Base-by-base conservation (phyloP, 345 rosid genomes). In the Salix arbutifolia region DNA sequence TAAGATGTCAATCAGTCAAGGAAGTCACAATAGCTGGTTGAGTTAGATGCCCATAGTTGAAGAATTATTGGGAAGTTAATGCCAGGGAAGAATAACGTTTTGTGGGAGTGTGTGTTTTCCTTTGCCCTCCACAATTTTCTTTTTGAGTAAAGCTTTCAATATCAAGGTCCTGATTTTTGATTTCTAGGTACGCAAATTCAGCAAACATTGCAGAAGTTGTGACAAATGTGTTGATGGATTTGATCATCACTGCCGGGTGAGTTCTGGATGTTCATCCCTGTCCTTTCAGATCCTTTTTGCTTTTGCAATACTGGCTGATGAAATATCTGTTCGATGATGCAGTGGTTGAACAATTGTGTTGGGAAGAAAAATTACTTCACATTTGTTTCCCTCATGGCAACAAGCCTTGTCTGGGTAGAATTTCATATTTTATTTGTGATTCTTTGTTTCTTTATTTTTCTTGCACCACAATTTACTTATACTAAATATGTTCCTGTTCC, bases 141-240 rank as follows among this genome's bases (percentile, higher is more conserved):
- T 38, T 26, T 30, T 10, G 26, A 28, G 28, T 40, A 19, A 28
- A 13, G 53, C 78, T 76, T 56, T 1, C 44, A 33, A 25, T 38
- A 21, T 21, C 21, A 30, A 46, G 73, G 6, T 60, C n/a, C 38
- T 35, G 30, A 60, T 72, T 58, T 33, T 31, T 75, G 52, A 77
- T 66, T 73, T 58, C 25, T 66, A 93, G 99, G 99, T 95, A 67
- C 87, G 90, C 40, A 90, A 90, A 83, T 90, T 91, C 76, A 95
- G 99, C 91, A 95, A 93, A 86, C 97, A 95, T 83, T 95, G 99
- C 85, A 83, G 99, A 87, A 93, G 94, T 77, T 95, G 99, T 75
- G 90, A 89, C 84, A 95, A 95, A 78, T 95, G 99, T 67, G 92
- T 95, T 62, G 97, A 93, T 86, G 97, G 96, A 82, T 93, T 95